Conservation (phyloP, 75 land plant species). For the Cryptomeria japonica region DNA sequence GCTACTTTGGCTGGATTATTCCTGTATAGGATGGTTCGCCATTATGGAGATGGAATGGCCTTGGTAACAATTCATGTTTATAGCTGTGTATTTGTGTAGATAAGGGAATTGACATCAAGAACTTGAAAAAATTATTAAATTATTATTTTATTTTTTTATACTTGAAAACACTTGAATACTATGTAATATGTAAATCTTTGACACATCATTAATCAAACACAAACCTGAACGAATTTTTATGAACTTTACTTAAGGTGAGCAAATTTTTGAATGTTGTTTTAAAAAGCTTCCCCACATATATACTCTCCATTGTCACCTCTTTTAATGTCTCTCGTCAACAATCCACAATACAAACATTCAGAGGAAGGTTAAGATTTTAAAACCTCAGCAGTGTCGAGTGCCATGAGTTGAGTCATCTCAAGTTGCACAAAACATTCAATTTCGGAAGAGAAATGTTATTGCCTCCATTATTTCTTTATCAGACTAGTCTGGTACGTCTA, state of each 20-base stretch:
- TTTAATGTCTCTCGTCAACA: background rate
- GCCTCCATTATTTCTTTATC: too few species aligned
- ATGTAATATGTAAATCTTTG: background rate
- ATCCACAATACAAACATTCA: background rate
- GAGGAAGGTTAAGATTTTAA: too few species aligned
- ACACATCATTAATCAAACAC: background rate
- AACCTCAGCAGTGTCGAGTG: too few species aligned
- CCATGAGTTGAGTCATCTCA: too few species aligned
- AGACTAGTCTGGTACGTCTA: too few species aligned
- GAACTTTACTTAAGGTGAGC: background rate
- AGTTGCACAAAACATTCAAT: too few species aligned
- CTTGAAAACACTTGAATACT: background rate
- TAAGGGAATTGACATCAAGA: background rate
- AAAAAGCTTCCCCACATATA: background rate
- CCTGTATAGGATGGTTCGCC: background rate
- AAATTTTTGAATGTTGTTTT: background rate
- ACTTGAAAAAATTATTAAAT: background rate
- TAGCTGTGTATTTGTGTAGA: background rate
- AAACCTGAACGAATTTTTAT: background rate
- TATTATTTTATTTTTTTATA: background rate
- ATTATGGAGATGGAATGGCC: background rate
- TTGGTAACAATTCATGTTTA: background rate
- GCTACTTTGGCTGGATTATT: background rate
- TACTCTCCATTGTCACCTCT: background rate
- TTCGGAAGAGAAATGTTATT: too few species aligned